Conservation (phyloP, 768 basidiomycete species). For the Leccinum fibrillosum region DNA sequence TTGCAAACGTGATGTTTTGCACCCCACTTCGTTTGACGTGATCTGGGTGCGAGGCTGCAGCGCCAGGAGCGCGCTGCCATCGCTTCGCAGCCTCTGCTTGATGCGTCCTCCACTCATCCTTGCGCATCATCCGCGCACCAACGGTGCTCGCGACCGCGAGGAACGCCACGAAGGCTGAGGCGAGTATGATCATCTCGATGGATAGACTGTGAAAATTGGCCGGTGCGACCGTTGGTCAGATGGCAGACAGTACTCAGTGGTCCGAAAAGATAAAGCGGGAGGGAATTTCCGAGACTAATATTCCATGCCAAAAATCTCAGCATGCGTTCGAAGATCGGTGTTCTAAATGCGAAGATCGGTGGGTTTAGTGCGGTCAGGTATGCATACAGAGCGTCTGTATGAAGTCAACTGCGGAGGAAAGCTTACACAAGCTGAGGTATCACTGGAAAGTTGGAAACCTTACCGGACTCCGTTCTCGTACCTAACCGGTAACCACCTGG, state of each 20-base stretch:
- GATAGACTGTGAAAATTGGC: neutral
- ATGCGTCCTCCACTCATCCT: conserved; percentile 41
- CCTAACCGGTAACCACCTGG: too few relatives aligned
- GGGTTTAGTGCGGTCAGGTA: neutral
- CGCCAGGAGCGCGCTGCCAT: conserved; percentile 18
- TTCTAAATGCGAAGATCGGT: neutral
- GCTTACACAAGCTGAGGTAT: too few relatives aligned
- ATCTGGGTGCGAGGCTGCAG: neutral
- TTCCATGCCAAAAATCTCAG: neutral
- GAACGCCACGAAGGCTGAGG: conserved; percentile 3
- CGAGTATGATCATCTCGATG: conserved; percentile 14
- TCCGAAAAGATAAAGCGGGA: neutral
- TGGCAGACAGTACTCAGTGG: neutral
- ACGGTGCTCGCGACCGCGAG: conserved; percentile 4
- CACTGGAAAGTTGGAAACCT: too few relatives aligned
- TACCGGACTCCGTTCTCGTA: too few relatives aligned
- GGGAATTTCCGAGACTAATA: neutral
- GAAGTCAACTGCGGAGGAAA: too few relatives aligned
- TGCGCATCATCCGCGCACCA: conserved; percentile 29
- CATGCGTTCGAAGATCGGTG: neutral
- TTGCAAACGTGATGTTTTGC: conserved; percentile 71
- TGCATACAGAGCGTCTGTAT: too few relatives aligned
- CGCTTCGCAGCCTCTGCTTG: conserved; percentile 46
- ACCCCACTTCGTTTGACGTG: conserved; percentile 17
- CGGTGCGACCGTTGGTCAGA: neutral